Evolutionary conservation across 2,329 filamentous ascomycete genomes (phyloP), one percentile per base, ranked within the genome.

Genomic region (Sphaerulina musiva): DNA sequence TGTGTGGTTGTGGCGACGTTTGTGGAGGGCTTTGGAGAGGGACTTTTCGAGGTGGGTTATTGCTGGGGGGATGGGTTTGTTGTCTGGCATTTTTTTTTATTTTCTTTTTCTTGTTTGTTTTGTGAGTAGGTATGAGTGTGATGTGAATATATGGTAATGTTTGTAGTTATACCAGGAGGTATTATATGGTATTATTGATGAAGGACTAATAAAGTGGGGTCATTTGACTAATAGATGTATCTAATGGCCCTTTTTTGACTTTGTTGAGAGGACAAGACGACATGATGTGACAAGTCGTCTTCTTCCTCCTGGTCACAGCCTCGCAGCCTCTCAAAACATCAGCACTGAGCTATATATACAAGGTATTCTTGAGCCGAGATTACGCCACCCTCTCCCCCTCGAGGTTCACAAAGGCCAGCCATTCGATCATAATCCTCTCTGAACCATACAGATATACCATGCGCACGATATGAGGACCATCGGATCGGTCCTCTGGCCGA

Each of bases 401-500:
- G 34, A 36, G 10, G 34, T 36, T n/a, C 34, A 10, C 9, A 36
- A 10, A 4, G 1, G 34, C 34, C 41, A 12, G 5, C 20, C 41
- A 26, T 44, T 26, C 10, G 14, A 17, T 17, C 14, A 17, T 17
- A 17, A 44, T 12, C 10, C 17, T 44, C 20, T 29, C 11, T 42
- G 11, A 8, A 42, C 5, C 3, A 1, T 34, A n/a, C 17, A n/a
- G 20, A 14, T 31, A 34, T 44, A 46, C 51, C 48, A 55, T 59
- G 56, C 23, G 26, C 14, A 52, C 57, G 55, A 51, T 39, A 74
- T 75, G 74, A 69, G 68, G 64, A 78, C 80, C 26, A 71, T 82
- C 48, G 77, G 81, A 46, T 78, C 82, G 49, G 75, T 82, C 46
- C 75, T 90, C 38, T 88, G 84, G 81, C 82, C 84, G 56, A 80